These are phyloP conservation scores for Fusarium verrucosum DNA, from an alignment of 2,329 filamentous ascomycete species.

Conservation along the genomic window DNA sequence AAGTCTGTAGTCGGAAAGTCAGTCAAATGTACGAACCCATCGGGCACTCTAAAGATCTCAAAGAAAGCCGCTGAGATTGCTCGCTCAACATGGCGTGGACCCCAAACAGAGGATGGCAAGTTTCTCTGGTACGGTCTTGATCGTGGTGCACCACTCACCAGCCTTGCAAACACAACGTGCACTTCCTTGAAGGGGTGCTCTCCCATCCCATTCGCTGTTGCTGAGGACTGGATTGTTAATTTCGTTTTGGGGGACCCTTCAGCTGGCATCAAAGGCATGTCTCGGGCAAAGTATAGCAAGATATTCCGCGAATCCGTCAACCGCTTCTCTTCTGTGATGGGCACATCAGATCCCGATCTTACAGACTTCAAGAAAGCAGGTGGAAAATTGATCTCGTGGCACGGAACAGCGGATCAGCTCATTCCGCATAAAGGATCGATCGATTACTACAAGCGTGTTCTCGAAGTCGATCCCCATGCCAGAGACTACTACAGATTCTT, in stretches of 20 bases:
- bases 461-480: background rate
- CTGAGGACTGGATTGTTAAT: conserved; percentile 1
- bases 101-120: conserved; percentile 4
- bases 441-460: conserved; percentile 23
- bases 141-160: background rate
- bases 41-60: background rate
- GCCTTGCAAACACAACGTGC: conserved; percentile 19
- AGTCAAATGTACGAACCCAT: conserved; percentile 14
- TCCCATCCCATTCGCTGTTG: conserved; percentile 8
- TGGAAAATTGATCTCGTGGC: conserved; percentile 32
- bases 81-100: conserved; percentile 12
- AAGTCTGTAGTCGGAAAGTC: conserved; percentile 22
- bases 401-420: conserved; percentile 29
- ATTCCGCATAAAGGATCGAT: conserved; percentile 20
- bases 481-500: conserved; percentile 29
- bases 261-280: background rate
- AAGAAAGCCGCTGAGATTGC: conserved; percentile 9
- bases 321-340: conserved; percentile 27
- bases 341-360: conserved; percentile 24
- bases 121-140: conserved; percentile 30
- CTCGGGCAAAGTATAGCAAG: background rate
- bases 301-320: conserved; percentile 23
- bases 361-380: conserved; percentile 21
- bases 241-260: conserved; percentile 8
- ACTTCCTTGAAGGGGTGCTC: background rate